A percentile compares a stretch with the other conserved stretches of the same genome.
phyloP scores from a whole-genome alignment of 2,329 filamentous ascomycete species.

The Chaetomium globosum region DNA sequence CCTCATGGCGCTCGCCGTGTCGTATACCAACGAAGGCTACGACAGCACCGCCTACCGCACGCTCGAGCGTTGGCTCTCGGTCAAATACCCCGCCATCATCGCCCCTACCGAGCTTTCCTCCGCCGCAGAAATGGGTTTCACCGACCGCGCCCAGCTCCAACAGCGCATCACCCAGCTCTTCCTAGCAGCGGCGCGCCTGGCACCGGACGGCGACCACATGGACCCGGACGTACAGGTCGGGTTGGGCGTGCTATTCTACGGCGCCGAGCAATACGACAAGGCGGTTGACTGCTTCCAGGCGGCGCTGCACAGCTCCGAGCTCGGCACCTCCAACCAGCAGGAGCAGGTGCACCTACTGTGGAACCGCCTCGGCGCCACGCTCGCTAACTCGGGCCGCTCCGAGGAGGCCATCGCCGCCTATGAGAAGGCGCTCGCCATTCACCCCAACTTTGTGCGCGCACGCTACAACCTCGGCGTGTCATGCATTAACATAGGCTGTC shows the following conservation, averaged over 20 bases:
- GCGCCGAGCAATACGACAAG: conserved; percentile 96
- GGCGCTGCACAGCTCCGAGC: conserved; percentile 81
- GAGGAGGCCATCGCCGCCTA: conserved; percentile 98
- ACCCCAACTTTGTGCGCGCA: conserved; percentile 95
- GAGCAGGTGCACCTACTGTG: conserved; percentile 91
- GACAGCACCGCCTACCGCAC: conserved; percentile 96
- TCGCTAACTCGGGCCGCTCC: conserved; percentile 88
- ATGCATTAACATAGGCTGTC: conserved; percentile 97
- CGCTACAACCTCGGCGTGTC: conserved; percentile 95
- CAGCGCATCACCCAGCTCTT: conserved; percentile 88
- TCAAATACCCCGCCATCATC: conserved; percentile 86
- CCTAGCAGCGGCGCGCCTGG: conserved; percentile 88
- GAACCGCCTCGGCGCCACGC: conserved; percentile 94
- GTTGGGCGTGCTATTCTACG: conserved; percentile 95
- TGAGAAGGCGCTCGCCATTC: conserved; percentile 83
- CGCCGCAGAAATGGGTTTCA: conserved; percentile 86
- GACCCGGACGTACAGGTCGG: conserved; percentile 98
- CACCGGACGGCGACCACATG: conserved; percentile 90
- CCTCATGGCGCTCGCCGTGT: conserved; percentile 92
- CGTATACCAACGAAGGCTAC: conserved; percentile 98
- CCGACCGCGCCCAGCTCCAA: conserved; percentile 85
- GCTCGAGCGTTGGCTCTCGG: conserved; percentile 93
- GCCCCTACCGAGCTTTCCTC: conserved; percentile 71
- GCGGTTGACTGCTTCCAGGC: conserved; percentile 97
- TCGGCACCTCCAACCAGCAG: conserved; percentile 78